phyloP scores from a whole-genome alignment of 805 yeast genomes.

The Priceomyces haplophilus region DNA sequence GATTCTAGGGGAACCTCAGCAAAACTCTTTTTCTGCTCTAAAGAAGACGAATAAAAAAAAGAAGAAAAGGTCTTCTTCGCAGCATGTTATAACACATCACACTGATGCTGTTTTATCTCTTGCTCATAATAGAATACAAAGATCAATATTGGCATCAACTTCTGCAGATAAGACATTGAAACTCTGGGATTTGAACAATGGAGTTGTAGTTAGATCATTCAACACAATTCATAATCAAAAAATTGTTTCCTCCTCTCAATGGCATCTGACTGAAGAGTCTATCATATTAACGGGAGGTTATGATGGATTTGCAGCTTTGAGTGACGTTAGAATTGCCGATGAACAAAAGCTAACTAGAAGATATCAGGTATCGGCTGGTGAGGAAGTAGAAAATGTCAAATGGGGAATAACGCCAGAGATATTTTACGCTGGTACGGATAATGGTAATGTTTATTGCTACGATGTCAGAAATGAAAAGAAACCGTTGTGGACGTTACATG shows the following conservation, averaged over 20 bases:
- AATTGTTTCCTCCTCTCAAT: constrained; percentile 79
- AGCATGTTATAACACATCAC: constrained; percentile 71
- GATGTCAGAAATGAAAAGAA: constrained; percentile 65
- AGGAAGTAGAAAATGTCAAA: constrained; percentile 79
- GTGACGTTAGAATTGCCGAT: constrained; percentile 78
- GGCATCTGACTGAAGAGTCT: constrained; percentile 71
- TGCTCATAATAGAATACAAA: constrained; percentile 74
- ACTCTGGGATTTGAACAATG: constrained; percentile 84
- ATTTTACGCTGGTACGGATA: constrained; percentile 87
- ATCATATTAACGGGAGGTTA: constrained; percentile 89
- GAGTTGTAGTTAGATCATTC: constrained; percentile 76
- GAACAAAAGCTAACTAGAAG: constrained; percentile 56
- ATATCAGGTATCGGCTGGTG: constrained; percentile 61
- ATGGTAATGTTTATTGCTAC: constrained; percentile 83
- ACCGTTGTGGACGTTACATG: constrained; percentile 93
- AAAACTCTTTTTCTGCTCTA: constrained; percentile 37
- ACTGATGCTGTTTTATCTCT: constrained; percentile 91
- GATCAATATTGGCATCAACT: constrained; percentile 86
- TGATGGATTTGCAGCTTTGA: constrained; percentile 75
- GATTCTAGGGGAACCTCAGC: constrained; percentile 76
- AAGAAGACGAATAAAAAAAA: constrained; percentile 43
- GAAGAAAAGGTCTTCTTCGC: constrained; percentile 45
- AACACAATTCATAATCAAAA: constrained; percentile 69
- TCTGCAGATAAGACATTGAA: constrained; percentile 95
- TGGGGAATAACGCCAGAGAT: constrained; percentile 59